These are phyloP conservation scores for Pseudotsuga menziesii DNA, from an alignment of 75 land plant genomes.

Conservation along the genomic window DNA sequence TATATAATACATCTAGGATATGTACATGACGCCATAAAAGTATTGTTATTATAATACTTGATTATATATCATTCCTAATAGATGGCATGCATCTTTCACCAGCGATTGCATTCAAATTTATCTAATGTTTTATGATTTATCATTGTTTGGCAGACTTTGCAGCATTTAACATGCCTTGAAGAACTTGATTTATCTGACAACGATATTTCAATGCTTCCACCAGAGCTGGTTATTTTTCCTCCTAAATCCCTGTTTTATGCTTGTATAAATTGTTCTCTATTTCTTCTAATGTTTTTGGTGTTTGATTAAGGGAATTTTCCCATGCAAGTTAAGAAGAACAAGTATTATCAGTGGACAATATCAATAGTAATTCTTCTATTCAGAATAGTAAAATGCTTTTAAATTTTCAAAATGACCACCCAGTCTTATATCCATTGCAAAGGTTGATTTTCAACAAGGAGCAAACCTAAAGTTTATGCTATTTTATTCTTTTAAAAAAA, in stretches of 20 bases:
- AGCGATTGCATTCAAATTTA: background rate
- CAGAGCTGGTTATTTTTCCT: constrained; percentile 53
- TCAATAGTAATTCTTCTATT: background rate
- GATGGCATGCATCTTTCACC: background rate
- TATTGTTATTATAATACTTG: background rate
- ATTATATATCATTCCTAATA: background rate
- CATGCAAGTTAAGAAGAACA: too few relatives aligned
- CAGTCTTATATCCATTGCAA: too few relatives aligned
- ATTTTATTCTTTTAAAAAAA: too few relatives aligned
- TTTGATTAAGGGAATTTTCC: background rate
- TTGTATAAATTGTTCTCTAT: background rate
- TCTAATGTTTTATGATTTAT: background rate
- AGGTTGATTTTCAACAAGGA: too few relatives aligned
- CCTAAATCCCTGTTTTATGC: background rate
- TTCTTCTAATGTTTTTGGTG: background rate
- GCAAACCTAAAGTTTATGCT: too few relatives aligned
- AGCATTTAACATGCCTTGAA: constrained; percentile 45
- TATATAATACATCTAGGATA: background rate
- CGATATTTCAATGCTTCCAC: constrained; percentile 64
- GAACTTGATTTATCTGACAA: constrained; percentile 89
- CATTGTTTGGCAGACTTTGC: constrained; percentile 37
- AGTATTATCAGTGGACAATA: background rate
- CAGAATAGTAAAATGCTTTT: too few relatives aligned
- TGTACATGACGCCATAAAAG: background rate
- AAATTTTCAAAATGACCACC: too few relatives aligned